Evolutionary conservation across 2,329 filamentous ascomycete species (phyloP).

Genomic region (Orbilia blumenaviensis): DNA sequence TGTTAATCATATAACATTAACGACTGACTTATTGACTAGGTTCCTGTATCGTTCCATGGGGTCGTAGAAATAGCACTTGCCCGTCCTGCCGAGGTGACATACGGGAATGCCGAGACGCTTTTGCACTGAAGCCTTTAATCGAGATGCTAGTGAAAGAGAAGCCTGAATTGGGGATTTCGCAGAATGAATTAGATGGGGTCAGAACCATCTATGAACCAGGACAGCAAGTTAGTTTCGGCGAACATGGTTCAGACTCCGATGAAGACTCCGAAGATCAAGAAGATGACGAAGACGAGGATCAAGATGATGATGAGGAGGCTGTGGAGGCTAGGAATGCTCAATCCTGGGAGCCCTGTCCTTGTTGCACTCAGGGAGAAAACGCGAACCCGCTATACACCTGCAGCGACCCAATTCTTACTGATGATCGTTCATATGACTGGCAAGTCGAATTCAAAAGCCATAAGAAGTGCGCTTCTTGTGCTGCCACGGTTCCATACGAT

Average conservation of each 20-base stretch:
- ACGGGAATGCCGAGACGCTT: constrained; percentile 33
- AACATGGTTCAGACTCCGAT: neutral
- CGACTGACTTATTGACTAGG: neutral
- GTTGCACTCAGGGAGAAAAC: constrained; percentile 20
- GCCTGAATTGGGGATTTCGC: constrained; percentile 17
- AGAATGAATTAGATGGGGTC: constrained; percentile 24
- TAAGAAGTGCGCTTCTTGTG: constrained; percentile 23
- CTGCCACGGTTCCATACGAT: constrained; percentile 2
- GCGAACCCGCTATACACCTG: constrained; percentile 9
- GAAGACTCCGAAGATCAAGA: constrained; percentile 8
- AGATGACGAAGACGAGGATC: neutral
- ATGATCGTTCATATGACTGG: neutral
- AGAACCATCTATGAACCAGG: constrained; percentile 33
- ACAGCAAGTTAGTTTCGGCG: constrained; percentile 12
- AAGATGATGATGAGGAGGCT: constrained; percentile 17
- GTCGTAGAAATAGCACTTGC: constrained; percentile 27
- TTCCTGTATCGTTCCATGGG: constrained; percentile 50
- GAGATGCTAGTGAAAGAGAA: constrained; percentile 52
- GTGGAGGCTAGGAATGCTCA: neutral
- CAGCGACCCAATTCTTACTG: constrained; percentile 13
- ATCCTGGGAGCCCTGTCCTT: constrained; percentile 22
- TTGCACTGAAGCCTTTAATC: constrained; percentile 43
- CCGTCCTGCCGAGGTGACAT: constrained; percentile 24
- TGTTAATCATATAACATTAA: neutral
- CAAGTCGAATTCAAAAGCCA: constrained; percentile 9